Evolutionary conservation across 106 monocot genomes (phyloP).

Genomic region (Cymbidium sinense): DNA sequence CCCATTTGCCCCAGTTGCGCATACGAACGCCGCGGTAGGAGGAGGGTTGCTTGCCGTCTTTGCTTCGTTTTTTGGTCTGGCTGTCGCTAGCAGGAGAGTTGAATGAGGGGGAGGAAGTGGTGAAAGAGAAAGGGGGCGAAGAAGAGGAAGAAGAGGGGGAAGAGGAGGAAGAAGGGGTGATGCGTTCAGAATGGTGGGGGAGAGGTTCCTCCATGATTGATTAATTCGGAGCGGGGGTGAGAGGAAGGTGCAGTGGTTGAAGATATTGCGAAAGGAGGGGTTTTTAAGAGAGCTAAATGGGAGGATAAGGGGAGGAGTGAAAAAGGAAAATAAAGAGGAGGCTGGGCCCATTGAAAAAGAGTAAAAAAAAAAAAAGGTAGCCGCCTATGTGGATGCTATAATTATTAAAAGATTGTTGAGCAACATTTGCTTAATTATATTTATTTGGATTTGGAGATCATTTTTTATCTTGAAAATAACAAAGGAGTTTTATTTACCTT

Average conservation of each 20-base stretch:
- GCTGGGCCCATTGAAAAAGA: neutral
- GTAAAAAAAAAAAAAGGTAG: neutral
- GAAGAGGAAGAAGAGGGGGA: neutral
- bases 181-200: no score
- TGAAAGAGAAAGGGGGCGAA: neutral
- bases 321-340: neutral
- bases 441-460: no score
- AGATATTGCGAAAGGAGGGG: no score
- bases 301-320: neutral
- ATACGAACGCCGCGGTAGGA: constrained; percentile 79
- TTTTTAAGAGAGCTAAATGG: neutral
- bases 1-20: constrained; percentile 95
- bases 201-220: no score
- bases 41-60: constrained; percentile 34
- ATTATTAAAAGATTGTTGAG: no score
- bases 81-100: neutral
- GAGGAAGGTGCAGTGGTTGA: no score
- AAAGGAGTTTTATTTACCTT: no score
- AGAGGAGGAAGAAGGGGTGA: neutral
- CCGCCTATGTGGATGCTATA: no score
- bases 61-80: constrained; percentile 10
- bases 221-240: no score
- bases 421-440: no score
- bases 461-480: no score
- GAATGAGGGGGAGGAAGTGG: neutral